phyloP scores from a whole-genome alignment of 108 stramenopile species.

The Skeletonema grethae region DNA sequence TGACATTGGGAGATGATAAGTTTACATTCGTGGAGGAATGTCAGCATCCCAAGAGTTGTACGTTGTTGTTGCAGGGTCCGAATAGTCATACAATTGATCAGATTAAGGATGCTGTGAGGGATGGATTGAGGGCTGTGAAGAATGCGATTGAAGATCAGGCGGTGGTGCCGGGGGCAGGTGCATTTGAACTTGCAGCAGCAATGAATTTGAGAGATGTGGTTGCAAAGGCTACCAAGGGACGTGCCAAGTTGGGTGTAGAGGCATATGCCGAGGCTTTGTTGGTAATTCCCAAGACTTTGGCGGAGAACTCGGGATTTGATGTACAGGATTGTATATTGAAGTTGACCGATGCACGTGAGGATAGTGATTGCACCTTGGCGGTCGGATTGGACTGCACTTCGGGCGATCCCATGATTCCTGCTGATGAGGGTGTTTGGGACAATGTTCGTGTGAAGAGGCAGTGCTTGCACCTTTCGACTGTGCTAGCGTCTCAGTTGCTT shows the following conservation, averaged over 20 bases:
- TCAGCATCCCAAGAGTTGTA: conserved; percentile 88
- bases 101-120: conserved; percentile 97
- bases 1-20: conserved; percentile 97
- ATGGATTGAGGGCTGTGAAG: conserved; percentile 97
- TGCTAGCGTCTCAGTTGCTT: conserved; percentile 96
- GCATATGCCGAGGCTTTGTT: conserved; percentile 97
- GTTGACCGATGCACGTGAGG: conserved; percentile 86
- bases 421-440: conserved; percentile 97
- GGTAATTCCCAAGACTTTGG: conserved; percentile 96
- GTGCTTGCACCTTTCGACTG: conserved; percentile 90
- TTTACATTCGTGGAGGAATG: conserved; percentile 99
- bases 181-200: conserved; percentile 94
- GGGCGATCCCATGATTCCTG: conserved; percentile 94
- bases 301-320: conserved; percentile 97
- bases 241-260: conserved; percentile 94
- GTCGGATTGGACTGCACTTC: conserved; percentile 93
- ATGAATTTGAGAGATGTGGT: conserved; percentile 67
- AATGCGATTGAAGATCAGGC: conserved; percentile 95
- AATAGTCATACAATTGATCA: conserved; percentile 97
- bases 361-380: conserved; percentile 54
- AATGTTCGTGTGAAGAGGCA: conserved; percentile 97
- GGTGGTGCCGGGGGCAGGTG: conserved; percentile 96
- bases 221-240: conserved; percentile 79
- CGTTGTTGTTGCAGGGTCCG: conserved; percentile 96
- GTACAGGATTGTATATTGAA: conserved; percentile 92